A percentile compares a stretch with the other conserved stretches of the same genome.
phyloP scores from a whole-genome alignment of 371 early-diverging fungal genomes.

The Capniomyces stellatus region DNA sequence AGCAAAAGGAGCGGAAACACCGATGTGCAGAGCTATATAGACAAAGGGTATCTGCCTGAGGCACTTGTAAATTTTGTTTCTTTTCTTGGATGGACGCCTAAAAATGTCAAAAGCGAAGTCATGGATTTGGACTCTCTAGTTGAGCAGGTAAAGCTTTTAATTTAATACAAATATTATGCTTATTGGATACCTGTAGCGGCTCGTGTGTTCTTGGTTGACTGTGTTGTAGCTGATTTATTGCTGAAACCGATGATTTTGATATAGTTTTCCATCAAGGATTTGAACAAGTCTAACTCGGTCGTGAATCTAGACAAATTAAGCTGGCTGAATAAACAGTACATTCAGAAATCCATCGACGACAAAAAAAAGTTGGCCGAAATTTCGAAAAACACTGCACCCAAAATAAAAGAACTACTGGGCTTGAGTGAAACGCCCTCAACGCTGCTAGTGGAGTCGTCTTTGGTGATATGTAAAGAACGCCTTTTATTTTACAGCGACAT shows the following conservation, averaged over 20 bases:
- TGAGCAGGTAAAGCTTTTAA: conserved; percentile 36
- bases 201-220: too few species aligned
- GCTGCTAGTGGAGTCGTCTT: conserved; percentile 4
- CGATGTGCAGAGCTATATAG: conserved; percentile 38
- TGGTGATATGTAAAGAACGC: conserved; percentile 12
- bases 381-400: conserved; percentile 1
- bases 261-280: conserved; percentile 45
- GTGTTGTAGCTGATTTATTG: too few species aligned
- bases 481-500: conserved; percentile 15
- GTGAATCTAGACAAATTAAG: conserved; percentile 61
- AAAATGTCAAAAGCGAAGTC: conserved; percentile 33
- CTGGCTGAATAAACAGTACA: conserved; percentile 70
- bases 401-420: conserved; percentile 1
- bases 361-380: conserved; percentile 1
- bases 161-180: too few species aligned
- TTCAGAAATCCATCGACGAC: conserved; percentile 14
- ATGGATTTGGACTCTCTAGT: conserved; percentile 46
- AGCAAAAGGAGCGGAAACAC: conserved; percentile 71
- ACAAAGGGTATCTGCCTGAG: conserved; percentile 70
- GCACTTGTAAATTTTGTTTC: conserved; percentile 79
- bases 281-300: conserved; percentile 57
- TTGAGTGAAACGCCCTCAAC: not conserved
- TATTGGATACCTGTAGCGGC: too few species aligned
- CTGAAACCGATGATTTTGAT: not conserved
- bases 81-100: conserved; percentile 67